Evolutionary conservation across 2,329 filamentous ascomycete species (phyloP), one percentile per base, ranked within the genome.

Genomic region (Calonectria montana): DNA sequence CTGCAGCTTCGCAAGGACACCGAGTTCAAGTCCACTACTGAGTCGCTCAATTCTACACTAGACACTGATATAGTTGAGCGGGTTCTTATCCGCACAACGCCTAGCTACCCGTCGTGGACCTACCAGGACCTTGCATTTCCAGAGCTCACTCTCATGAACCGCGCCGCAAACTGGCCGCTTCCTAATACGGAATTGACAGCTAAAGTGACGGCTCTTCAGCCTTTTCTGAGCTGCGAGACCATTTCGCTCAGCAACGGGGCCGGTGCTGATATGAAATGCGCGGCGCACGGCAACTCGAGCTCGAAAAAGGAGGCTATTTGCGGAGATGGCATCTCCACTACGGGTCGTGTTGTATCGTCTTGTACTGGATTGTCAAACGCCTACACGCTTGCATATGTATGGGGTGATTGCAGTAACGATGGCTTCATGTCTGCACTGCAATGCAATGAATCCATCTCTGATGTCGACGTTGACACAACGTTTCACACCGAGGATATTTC

Each of bases 111-210:
- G 10, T 65, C 62, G 12, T 80, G 79, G 78, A 80, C 77, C 10
- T 79, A 75, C 59, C 75, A 80, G 37, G 76, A 77, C 41, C 43
- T 79, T 37, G 79, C 76, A 1, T 69, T 80, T 27, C 78, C 79
- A 13, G 55, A 72, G 50, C 61, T 79, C 48, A 65, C 70, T 2
- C 65, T 80, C 15, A 63, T 71, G 15, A 57, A 71, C 27, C 72
- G 73, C 7, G 74, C 72, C 10, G 53, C 53, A 3, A 62, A 73
- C 25, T 78, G 76, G 78, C 75, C 76, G 25, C 59, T 78, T 27
- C 76, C 77, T 4, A 78, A 78, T 21, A 79, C 75, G 1, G 71
- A 73, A 10, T 43, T 80, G 21, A 67, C 70, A n/a, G 74, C 74
- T 25, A 75, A 59, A 9, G 65, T 80, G 4, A 70, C 77, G 1